Evolutionary conservation across 2,329 filamentous ascomycete species (phyloP), one percentile per base, ranked within the genome.

Genomic region (Colletotrichum melonis): DNA sequence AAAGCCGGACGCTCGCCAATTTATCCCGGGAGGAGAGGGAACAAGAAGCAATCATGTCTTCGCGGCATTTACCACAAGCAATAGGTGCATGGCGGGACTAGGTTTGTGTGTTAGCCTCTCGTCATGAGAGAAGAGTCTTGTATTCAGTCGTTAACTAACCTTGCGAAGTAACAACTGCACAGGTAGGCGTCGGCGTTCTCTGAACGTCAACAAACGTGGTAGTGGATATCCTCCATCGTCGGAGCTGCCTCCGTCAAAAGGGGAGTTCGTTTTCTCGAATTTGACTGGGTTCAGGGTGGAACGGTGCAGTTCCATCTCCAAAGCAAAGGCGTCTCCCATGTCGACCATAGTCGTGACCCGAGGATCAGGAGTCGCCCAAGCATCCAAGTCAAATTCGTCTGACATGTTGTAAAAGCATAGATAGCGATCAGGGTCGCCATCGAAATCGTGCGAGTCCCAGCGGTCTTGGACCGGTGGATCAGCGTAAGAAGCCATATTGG

Each of bases 51-150:
- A 14, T 49, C 19, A 30, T 12, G 30, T 46, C 30, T 16, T 28
- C 26, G 30, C 38, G 38, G 54, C 38, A 60, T 22, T 55, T 3
- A 30, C 19, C 46, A 30, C 28, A 52, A 26, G 24, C 5, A 26
- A 16, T 24, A 26, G 24, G 49, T 42, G 67, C 22, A 56, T 30
- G 24, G 54, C 42, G 66, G 35, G 67, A 46, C 70, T 73, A 67
- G 59, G 67, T 35, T 8, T 54, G 32, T 56, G 14, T 62, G 70
- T 73, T 38, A 73, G 70, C 70, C 55, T 69, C 70, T 73, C 70
- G 24, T 54, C 49, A 30, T 8, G 42, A 60, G 68, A 73, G 70
- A 71, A 55, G 28, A 58, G 11, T 49, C 49, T 9, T 65, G 4
- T 59, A 64, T 56, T 69, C 6, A 26, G 32, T 55, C 58, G 46